Conservation (phyloP, 129 eudicot genomes). For the Artemisia argyi region DNA sequence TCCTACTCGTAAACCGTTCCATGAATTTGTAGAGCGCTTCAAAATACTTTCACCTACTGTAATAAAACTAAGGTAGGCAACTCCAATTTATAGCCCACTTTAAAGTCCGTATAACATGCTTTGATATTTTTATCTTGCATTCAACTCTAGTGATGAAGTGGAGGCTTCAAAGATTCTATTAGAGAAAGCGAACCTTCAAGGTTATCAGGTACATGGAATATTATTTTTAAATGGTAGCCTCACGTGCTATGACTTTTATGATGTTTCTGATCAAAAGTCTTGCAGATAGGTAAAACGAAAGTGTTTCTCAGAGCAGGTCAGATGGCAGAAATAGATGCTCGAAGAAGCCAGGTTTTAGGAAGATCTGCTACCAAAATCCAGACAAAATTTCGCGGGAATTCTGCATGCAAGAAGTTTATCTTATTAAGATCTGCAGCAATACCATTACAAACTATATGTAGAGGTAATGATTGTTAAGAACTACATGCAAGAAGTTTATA, state of each 20-base stretch:
- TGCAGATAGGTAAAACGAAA: conserved; percentile 92
- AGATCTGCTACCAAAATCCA: conserved; percentile 72
- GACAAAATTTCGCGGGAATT: conserved; percentile 44
- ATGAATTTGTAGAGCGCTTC: conserved; percentile 70
- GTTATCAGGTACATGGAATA: conserved; percentile 64
- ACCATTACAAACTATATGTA: conserved; percentile 59
- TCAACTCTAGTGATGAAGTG: conserved; percentile 52
- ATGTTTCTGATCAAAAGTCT: conserved; percentile 20
- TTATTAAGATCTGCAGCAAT: conserved; percentile 51
- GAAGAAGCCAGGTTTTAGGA: conserved; percentile 66
- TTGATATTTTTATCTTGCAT: conserved; percentile 1
- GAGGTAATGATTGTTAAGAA: conserved; percentile 51
- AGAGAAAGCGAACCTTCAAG: conserved; percentile 60
- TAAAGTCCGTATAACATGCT: not conserved
- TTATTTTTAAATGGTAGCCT: not conserved
- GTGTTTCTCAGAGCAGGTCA: conserved; percentile 96
- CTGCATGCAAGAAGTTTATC: conserved; percentile 42
- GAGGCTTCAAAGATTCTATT: conserved; percentile 58
- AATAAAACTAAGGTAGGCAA: conserved; percentile 53
- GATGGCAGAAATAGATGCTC: conserved; percentile 93
- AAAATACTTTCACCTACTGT: conserved; percentile 66
- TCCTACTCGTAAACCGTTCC: conserved; percentile 78
- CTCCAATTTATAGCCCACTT: not conserved
- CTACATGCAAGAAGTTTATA: not conserved
- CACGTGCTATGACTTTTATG: conserved; percentile 1